Conservation (phyloP, 305 asterid species). For the Fraxinus platypoda region DNA sequence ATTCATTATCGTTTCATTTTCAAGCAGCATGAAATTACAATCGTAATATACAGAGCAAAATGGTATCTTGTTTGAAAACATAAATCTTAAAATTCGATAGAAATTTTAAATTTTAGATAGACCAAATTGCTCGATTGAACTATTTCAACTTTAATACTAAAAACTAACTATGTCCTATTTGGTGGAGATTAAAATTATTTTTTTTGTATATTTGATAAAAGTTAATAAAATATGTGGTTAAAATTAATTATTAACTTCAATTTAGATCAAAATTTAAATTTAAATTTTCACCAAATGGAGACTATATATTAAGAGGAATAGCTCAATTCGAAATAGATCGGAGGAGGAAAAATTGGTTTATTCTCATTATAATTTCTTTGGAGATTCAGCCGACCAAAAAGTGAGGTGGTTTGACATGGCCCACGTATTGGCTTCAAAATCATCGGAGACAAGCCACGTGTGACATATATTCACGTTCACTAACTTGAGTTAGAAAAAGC, state of each 20-base stretch:
- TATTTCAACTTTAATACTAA: neutral
- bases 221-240: no score
- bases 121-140: neutral
- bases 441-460: slow-evolving; percentile 38
- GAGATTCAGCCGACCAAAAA: slow-evolving; percentile 48
- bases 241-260: no score
- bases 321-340: neutral
- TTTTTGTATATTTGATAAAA: no score
- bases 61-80: neutral
- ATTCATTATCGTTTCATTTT: neutral
- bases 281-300: no score
- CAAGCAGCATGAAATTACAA: neutral
- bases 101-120: no score
- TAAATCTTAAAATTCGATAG: neutral
- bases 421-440: slow-evolving; percentile 19
- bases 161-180: no score
- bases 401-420: neutral
- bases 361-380: neutral
- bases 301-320: neutral
- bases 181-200: no score
- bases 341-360: neutral
- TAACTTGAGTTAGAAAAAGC: neutral
- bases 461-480: slow-evolving; percentile 5
- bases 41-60: neutral
- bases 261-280: no score